Evolutionary conservation across 805 yeast species (phyloP).

Genomic region (Crinitomyces ghanaensis): DNA sequence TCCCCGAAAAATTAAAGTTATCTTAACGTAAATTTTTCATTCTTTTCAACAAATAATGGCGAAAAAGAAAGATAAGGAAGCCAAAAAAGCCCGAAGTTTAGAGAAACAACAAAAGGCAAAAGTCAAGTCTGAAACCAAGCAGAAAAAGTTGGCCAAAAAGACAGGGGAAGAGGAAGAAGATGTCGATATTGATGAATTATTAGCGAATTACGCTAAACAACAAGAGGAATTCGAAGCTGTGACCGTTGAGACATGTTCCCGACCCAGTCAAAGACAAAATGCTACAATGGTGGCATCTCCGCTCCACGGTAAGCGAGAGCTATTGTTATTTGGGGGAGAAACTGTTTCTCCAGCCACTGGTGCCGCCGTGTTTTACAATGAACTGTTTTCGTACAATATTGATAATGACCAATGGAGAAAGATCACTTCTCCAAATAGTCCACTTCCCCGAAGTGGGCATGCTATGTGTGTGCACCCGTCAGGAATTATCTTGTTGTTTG

Average conservation of each 20-base stretch:
- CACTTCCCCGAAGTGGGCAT: conserved; percentile 88
- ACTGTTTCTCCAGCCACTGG: conserved; percentile 32
- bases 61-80: conserved; percentile 78
- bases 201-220: conserved; percentile 65
- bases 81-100: conserved; percentile 81
- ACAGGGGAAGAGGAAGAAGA: conserved; percentile 77
- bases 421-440: conserved; percentile 71
- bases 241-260: conserved; percentile 41
- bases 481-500: conserved; percentile 76
- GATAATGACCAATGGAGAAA: conserved; percentile 76
- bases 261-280: conserved; percentile 63
- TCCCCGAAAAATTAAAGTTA: background rate
- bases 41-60: no score
- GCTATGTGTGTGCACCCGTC: conserved; percentile 89
- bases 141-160: conserved; percentile 65
- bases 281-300: conserved; percentile 70
- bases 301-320: conserved; percentile 60
- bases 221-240: conserved; percentile 73
- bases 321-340: conserved; percentile 88
- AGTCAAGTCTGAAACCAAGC: conserved; percentile 61
- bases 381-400: conserved; percentile 57
- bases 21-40: background rate
- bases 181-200: conserved; percentile 71
- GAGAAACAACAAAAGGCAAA: conserved; percentile 68
- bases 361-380: conserved; percentile 66